Evolutionary conservation across 2,329 filamentous ascomycete species (phyloP), one percentile per base, ranked within the genome.

Genomic region (Pseudogymnoascus pannorum): DNA sequence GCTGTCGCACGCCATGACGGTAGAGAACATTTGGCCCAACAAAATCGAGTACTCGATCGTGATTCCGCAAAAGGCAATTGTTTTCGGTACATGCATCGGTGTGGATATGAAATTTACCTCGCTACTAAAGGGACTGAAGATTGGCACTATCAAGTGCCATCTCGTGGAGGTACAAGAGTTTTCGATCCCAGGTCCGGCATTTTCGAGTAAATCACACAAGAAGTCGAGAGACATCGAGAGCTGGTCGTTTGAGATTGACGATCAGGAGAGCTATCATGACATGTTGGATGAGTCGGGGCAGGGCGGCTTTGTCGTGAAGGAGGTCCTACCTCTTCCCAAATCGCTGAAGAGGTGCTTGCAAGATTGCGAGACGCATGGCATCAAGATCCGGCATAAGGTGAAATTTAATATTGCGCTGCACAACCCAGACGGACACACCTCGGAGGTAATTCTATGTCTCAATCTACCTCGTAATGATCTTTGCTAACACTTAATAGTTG

Each of bases 1-100:
- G 71, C 82, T 92, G 64, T 81, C 89, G 36, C 89, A 97, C 74
- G 88, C 91, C 57, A 94, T 97, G 91, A 91, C 90, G 65, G 92
- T 97, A 66, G 92, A 97, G 75, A 97, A 97, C 71, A 89, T 96
- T 65, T 99, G 94, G 94, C 89, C 92, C 5, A 94, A 96, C 78
- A 99, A 99, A 79, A 84, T 97, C 68, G 91, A 96, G 73, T 99
- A 99, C 76, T 93, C 91, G 29, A 92, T 99, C 65, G 86, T 91
- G 62, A 90, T 96, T 9, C 93, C 94, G 0, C 92, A 91, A 70
- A 97, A 97, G 77, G 94, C 94, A 1, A 88, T 96, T 60, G 89
- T 96, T 16, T 96, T 97, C 69, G 94, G 94, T 58, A 95, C 91
- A n/a, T 82, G 82, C 20, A 86, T 97, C 57, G 85, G 87, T 1